Evolutionary conservation across 2,329 filamentous ascomycete species (phyloP), one percentile per base, ranked within the genome.

Genomic region (Sporothrix pseudoabietina): DNA sequence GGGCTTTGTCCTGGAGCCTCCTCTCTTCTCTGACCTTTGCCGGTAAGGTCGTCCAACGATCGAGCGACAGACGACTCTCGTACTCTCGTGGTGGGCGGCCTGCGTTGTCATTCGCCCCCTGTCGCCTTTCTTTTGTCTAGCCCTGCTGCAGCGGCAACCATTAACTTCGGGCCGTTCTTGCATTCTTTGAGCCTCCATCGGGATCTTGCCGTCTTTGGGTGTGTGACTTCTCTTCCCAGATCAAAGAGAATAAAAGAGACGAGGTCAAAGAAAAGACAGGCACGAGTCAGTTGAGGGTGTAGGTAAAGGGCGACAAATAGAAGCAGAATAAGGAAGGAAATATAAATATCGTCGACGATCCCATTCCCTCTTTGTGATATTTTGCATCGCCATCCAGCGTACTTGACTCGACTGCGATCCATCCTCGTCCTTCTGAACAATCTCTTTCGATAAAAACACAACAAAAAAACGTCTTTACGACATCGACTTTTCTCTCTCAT

Each of bases 101-200:
- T 65, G 61, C 39, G 5, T 16, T 35, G 65, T 69, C 65, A 54
- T 54, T 69, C 44, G 44, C 44, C 65, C 44, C 30, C 47, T 54
- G 44, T 69, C 65, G 44, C 44, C 65, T 69, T 54, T 69, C 47
- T 57, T 47, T 66, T 47, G 61, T 26, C 19, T 22, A 47, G 61
- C 61, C 61, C 47, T 59, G 55, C 3, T 19, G 26, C 26, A 26
- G 52, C 10, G 22, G 55, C 35, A 9, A 14, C 35, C 22, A 14
- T 14, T 10, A 3, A 26, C 26, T 30, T 8, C 22, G 52, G 52
- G 12, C 52, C 44, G 44, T 4, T 35, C 35, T 35, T 35, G 35
- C 35, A 12, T 26, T 44, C 59, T 65, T 65, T 65, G 59, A 44
- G 59, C 35, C 10, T 66, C 61, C n/a, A 9, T 66, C 61, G n/a